These are phyloP conservation scores for Adansonia rubrostipa DNA, from an alignment of 441 rosid species.

Conservation along the genomic window DNA sequence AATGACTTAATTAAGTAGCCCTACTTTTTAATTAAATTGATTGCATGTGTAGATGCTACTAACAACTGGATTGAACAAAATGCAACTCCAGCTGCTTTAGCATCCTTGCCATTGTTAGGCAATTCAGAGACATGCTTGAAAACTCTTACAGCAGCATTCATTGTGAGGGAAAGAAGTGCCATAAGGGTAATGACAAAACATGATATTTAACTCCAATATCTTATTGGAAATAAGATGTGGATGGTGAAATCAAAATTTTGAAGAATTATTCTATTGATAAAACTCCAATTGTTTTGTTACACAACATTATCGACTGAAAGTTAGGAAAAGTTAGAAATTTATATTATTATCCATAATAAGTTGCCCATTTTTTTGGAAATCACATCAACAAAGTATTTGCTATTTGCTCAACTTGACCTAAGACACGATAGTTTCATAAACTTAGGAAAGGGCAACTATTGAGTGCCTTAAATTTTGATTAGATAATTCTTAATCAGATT, in stretches of 20 bases:
- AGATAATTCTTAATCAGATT: no score
- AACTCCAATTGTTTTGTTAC: not conserved
- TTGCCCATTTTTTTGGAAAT: not conserved
- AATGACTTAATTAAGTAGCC: constrained; percentile 80
- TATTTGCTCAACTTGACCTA: not conserved
- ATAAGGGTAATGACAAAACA: not conserved
- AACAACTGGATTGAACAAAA: constrained; percentile 68
- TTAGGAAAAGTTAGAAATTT: not conserved
- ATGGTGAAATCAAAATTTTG: not conserved
- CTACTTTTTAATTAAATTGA: constrained; percentile 86
- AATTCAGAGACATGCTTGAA: constrained; percentile 72
- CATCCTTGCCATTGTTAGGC: constrained; percentile 53
- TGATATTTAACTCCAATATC: not conserved
- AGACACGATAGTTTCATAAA: not conserved
- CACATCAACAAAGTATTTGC: not conserved
- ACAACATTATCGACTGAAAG: not conserved
- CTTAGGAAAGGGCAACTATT: not conserved
- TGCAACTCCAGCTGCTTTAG: constrained; percentile 47
- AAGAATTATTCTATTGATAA: not conserved
- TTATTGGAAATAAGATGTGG: not conserved
- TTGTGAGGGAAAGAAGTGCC: constrained; percentile 63
- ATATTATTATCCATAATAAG: not conserved
- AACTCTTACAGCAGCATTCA: constrained; percentile 76
- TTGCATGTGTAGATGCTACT: constrained; percentile 87
- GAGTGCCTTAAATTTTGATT: no score